A percentile compares a stretch with the other conserved stretches of the same genome.
These are phyloP conservation scores for Rhodotorula paludigena DNA, from an alignment of 768 basidiomycete genomes.

Conservation along the genomic window DNA sequence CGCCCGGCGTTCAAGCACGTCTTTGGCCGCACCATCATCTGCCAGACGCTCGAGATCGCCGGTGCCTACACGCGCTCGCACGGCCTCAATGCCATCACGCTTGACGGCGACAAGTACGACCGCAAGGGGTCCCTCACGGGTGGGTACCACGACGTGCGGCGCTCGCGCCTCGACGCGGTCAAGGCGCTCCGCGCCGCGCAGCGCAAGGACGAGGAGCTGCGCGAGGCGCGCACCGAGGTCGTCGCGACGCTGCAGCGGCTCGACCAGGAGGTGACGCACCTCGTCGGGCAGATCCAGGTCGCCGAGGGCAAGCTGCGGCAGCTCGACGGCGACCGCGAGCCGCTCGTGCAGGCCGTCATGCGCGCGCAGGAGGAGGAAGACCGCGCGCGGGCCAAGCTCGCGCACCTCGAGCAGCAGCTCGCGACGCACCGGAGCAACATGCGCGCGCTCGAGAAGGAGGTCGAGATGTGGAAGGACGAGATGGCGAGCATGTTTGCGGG, in stretches of 20 bases:
- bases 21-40: constrained; percentile 95
- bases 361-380: constrained; percentile 66
- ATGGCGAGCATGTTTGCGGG: constrained; percentile 65
- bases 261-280: constrained; percentile 79
- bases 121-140: constrained; percentile 92
- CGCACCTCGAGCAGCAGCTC: constrained; percentile 61
- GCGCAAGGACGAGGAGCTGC: constrained; percentile 63
- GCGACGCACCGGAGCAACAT: constrained; percentile 71
- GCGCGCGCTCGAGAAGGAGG: constrained; percentile 58
- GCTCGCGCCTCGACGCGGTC: constrained; percentile 84
- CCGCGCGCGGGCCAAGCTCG: constrained; percentile 58
- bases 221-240: constrained; percentile 64
- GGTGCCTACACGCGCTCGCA: constrained; percentile 92
- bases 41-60: constrained; percentile 82
- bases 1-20: constrained; percentile 90
- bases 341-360: constrained; percentile 54
- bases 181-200: constrained; percentile 71
- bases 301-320: constrained; percentile 64
- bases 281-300: constrained; percentile 68
- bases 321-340: constrained; percentile 60
- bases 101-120: constrained; percentile 96
- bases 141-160: constrained; percentile 86
- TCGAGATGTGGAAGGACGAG: constrained; percentile 62
- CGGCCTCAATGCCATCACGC: constrained; percentile 90
- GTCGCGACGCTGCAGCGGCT: constrained; percentile 63